phyloP scores from a whole-genome alignment of 1,139 yeast species.

The Fermentozyma sake region DNA sequence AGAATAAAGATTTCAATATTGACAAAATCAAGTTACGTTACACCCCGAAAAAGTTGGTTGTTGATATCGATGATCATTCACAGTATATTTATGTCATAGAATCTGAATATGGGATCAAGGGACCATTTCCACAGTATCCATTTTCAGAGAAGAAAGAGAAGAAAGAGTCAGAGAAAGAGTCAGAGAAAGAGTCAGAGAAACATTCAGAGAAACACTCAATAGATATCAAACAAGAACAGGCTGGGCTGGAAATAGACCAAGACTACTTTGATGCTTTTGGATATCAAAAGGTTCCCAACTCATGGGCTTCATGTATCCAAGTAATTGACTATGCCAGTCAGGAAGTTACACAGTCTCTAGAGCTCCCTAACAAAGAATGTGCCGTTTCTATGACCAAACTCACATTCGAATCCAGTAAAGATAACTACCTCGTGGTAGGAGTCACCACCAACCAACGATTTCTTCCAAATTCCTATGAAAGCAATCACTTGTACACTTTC shows the following conservation, averaged over 20 bases:
- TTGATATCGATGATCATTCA: constrained; percentile 10
- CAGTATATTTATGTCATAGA: constrained; percentile 38
- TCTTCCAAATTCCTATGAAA: constrained; percentile 28
- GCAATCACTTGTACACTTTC: constrained; percentile 41
- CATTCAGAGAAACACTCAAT: too few relatives aligned
- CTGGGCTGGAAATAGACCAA: constrained; percentile 10
- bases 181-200: too few relatives aligned
- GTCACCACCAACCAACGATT: constrained; percentile 33
- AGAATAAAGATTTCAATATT: constrained; percentile 44
- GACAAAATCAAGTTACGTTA: constrained; percentile 42
- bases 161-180: constrained; percentile 3
- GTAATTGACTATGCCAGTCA: constrained; percentile 36
- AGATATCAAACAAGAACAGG: constrained; percentile 9
- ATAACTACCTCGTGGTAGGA: constrained; percentile 44
- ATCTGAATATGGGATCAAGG: constrained; percentile 38
- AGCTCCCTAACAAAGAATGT: constrained; percentile 39
- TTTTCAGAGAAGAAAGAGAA: background rate
- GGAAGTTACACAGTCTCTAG: constrained; percentile 36
- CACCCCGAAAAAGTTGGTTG: constrained; percentile 48
- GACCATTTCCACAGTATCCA: constrained; percentile 24
- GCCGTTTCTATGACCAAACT: constrained; percentile 24
- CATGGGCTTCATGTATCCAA: constrained; percentile 55
- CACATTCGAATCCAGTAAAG: constrained; percentile 15
- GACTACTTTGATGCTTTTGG: constrained; percentile 41
- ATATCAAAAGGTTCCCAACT: constrained; percentile 15